Base-by-base conservation (phyloP, 129 eudicot species). In the Sambucus nigra region DNA sequence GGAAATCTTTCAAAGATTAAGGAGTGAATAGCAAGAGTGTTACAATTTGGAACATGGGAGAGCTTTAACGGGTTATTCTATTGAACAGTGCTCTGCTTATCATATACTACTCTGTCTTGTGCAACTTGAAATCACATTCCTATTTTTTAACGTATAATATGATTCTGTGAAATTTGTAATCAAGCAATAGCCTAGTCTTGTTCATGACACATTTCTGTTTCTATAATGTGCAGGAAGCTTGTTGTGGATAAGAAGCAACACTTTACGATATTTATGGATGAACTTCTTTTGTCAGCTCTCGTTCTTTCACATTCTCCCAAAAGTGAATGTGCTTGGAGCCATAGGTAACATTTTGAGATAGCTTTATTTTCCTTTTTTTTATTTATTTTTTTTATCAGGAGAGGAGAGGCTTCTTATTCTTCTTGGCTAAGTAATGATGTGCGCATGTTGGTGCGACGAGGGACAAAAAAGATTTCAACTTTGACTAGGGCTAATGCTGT, bases 301-400 rank as follows among this genome's bases (percentile, higher is more conserved):
- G 79, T 89, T 71, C 84, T 89, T 33, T 89, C 97, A 17, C 69
- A 74, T 76, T 73, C 95, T 29, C 93, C 95, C 47, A 89, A 89
- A 69, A 84, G 93, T 65, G 97, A 89, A 61, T 73, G 76, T 52
- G 83, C 95, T 18, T 89, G 97, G 97, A 81, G 80, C 80, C 94
- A 89, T 60, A 78, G 96, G 96, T 88, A 83, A 63, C 65, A 51
- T 61, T 20, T 51, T 49, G 53, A 31, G 52, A 50, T 70, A 20
- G 57, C 65, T 70, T 60, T 32, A 33, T 67, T 49, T 39, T 44
- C 19, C 20, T 20, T 18, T 5, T 24, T 27, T 62, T 55, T 29
- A n/a, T n/a, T n/a, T n/a, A n/a, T n/a, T n/a, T n/a, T n/a, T n/a
- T n/a, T n/a, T n/a, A n/a, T n/a, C n/a, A n/a, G n/a, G n/a, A n/a